A percentile compares a stretch with the other conserved stretches of the same genome.
Conservation (phyloP, 768 basidiomycete species). For the Podaxis sp. region DNA sequence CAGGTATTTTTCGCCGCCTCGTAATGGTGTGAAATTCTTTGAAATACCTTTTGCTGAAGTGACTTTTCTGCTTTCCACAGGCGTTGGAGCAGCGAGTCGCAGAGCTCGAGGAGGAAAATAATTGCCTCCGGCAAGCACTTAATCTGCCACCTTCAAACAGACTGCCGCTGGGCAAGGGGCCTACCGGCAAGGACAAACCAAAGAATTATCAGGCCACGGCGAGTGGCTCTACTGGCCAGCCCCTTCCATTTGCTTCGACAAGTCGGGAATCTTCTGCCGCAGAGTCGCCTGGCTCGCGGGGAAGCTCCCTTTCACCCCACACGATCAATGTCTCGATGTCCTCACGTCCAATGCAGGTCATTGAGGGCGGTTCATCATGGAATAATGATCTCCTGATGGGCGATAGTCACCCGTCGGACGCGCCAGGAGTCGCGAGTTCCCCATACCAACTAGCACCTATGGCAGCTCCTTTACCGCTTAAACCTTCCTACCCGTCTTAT, state of each 20-base stretch:
- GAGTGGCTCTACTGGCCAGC: constrained; percentile 12
- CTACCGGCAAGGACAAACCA: constrained; percentile 83
- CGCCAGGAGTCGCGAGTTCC: constrained; percentile 34
- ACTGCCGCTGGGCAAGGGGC: constrained; percentile 73
- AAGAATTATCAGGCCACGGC: constrained; percentile 35
- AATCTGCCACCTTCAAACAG: constrained; percentile 72
- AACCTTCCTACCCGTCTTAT: constrained; percentile 42
- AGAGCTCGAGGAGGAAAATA: constrained; percentile 84
- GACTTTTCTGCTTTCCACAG: constrained; percentile 37
- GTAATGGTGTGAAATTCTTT: constrained; percentile 34
- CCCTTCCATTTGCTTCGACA: constrained; percentile 27
- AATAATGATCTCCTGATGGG: constrained; percentile 50
- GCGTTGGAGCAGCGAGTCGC: constrained; percentile 76
- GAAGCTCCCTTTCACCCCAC: constrained; percentile 63
- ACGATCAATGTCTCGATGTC: constrained; percentile 44
- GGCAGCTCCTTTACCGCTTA: constrained; percentile 42
- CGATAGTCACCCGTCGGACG: constrained; percentile 34
- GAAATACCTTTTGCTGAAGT: constrained; percentile 24
- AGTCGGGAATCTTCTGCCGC: constrained; percentile 40
- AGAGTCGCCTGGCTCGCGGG: constrained; percentile 46
- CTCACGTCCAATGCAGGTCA: constrained; percentile 41
- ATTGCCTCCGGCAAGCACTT: constrained; percentile 63
- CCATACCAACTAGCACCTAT: constrained; percentile 44
- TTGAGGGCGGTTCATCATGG: constrained; percentile 46
- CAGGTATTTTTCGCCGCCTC: constrained; percentile 46